phyloP scores from a whole-genome alignment of 495 filamentous ascomycete genomes.

The Hypoxylon rickii region DNA sequence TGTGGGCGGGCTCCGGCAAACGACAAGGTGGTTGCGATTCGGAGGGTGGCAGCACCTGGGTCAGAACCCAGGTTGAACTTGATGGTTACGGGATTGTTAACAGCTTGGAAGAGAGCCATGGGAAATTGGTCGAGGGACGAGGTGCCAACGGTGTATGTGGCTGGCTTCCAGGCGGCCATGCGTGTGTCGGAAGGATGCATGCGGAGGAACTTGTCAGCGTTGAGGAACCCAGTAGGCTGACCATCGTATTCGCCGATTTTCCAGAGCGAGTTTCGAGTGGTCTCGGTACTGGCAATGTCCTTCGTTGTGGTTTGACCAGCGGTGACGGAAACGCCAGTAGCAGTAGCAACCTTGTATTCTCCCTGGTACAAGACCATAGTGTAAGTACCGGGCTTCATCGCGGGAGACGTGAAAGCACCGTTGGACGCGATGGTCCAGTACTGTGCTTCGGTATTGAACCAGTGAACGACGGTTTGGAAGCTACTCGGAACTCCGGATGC shows the following conservation, averaged over 20 bases:
- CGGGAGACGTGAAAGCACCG: constrained; percentile 63
- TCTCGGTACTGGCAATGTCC: constrained; percentile 57
- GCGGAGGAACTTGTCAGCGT: constrained; percentile 65
- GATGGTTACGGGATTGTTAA: constrained; percentile 67
- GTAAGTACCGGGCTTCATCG: constrained; percentile 71
- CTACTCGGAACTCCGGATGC: constrained; percentile 54
- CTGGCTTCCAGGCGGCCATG: constrained; percentile 62
- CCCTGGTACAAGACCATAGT: constrained; percentile 70
- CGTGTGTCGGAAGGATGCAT: constrained; percentile 70
- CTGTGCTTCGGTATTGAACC: constrained; percentile 65
- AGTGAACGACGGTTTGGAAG: constrained; percentile 64
- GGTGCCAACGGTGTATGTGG: constrained; percentile 63
- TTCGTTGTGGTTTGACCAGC: constrained; percentile 58
- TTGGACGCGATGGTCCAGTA: constrained; percentile 65
- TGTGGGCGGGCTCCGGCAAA: constrained; percentile 60
- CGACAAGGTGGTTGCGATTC: constrained; percentile 66
- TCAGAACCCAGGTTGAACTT: constrained; percentile 59
- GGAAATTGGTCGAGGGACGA: constrained; percentile 58
- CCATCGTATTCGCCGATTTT: constrained; percentile 69
- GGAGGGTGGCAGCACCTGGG: constrained; percentile 58
- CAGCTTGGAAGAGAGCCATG: constrained; percentile 67
- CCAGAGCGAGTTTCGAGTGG: constrained; percentile 57
- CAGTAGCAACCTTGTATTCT: constrained; percentile 61
- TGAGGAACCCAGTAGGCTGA: constrained; percentile 66
- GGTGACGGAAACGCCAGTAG: constrained; percentile 54